Base-by-base conservation (phyloP, 2,329 filamentous ascomycete species). In the Fusarium oxysporum region DNA sequence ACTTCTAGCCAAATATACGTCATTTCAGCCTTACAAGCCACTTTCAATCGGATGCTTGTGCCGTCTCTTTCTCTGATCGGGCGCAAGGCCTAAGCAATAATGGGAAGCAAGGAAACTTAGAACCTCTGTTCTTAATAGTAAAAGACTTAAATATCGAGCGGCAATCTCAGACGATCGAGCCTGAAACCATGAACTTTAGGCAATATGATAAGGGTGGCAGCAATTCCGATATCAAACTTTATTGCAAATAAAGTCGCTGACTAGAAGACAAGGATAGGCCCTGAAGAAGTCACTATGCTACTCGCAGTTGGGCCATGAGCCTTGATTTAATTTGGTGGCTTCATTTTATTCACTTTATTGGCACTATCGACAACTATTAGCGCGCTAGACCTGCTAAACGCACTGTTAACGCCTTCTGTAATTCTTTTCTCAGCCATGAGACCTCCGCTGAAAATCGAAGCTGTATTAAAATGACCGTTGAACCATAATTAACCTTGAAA, bases 41-140 rank as follows among this genome's bases (percentile, higher is more conserved):
- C 33, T 2, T 17, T 54, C 14, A 28, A n/a, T 38, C 9, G 50
- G 23, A 13, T 17, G 1, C 33, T 21, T 9, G 2, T 9, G 16
- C 19, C 13, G 14, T 14, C 16, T 16, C 8, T 19, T 19, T 23
- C 11, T 30, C 0, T 19, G 11, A 12, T 8, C 19, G 37, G 51
- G 37, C 51, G 11, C 3, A 25, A 14, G 8, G 17, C 23, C 11
- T 13, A 8, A 19, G 23, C 9, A 0, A 25, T 6, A 25, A 13
- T 0, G 23, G 23, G 14, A 6, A 19, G 11, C 19, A 38, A 21
- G 10, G 19, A 38, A 37, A 19, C 1, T 21, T 21, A 5, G 0
- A 19, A 19, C 10, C 11, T 21, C 19, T n/a, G 21, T 14, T 8
- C 10, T 25, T 25, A 12, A 12, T 25, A 10, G 10, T 8, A 4